Evolutionary conservation across 202 grass and related monocot species (phyloP).

Genomic region (Dendrocalamus latiflorus): DNA sequence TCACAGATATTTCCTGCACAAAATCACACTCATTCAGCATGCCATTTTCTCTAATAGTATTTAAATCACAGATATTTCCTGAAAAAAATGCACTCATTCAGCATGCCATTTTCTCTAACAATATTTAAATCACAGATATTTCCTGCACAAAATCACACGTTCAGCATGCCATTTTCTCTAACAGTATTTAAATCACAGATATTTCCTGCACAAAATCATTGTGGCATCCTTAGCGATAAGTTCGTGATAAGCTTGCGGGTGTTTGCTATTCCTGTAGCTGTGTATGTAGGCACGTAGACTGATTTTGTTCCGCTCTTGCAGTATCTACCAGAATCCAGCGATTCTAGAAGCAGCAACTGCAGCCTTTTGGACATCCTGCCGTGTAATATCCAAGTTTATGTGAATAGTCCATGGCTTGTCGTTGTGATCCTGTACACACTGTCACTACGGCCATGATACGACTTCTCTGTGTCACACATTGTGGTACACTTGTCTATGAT

Average conservation of each 20-base stretch:
- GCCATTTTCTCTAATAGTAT: too few species aligned
- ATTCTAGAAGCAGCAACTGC: slow-evolving; percentile 57
- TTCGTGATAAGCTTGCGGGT: neutral
- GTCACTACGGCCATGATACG: neutral
- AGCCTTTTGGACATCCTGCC: slow-evolving; percentile 73
- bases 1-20: neutral
- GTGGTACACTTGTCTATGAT: neutral
- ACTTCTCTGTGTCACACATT: neutral
- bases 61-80: too few species aligned
- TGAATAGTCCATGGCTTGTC: slow-evolving; percentile 29
- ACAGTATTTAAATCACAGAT: neutral
- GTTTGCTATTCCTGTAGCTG: neutral
- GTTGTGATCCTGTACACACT: neutral
- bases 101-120: neutral
- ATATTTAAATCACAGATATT: neutral
- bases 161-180: neutral
- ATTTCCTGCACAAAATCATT: neutral
- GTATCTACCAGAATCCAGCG: slow-evolving; percentile 86
- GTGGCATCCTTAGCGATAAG: neutral
- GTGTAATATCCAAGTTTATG: slow-evolving; percentile 77
- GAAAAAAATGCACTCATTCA: neutral
- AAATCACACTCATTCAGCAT: neutral
- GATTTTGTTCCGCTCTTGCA: slow-evolving; percentile 23
- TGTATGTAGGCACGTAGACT: neutral
- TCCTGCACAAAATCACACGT: neutral